phyloP scores from a whole-genome alignment of 148 eudicot species.

The Rhododendron mucronatum region DNA sequence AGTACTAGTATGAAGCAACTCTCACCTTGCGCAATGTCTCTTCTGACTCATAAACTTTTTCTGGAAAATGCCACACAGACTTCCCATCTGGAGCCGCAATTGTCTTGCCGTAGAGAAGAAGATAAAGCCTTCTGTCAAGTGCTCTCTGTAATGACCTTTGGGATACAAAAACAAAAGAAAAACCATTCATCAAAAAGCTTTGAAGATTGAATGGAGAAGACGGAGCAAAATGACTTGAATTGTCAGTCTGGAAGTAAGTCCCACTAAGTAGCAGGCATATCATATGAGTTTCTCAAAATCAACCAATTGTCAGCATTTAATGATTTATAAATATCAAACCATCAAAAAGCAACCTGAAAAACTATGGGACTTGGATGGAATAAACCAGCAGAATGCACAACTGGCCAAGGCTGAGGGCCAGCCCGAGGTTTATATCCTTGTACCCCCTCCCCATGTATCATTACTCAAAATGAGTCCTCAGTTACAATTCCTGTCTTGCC shows the following conservation, averaged over 20 bases:
- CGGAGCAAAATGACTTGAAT: not conserved
- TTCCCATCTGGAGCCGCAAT: conserved; percentile 47
- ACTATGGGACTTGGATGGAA: not conserved
- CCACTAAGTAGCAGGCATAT: not conserved
- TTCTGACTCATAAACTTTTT: conserved; percentile 76
- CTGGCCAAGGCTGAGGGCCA: not conserved
- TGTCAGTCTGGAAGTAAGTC: not conserved
- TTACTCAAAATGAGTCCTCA: not conserved
- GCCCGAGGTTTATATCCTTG: not conserved
- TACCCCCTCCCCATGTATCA: not conserved
- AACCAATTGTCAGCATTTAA: not conserved
- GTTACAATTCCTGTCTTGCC: not conserved
- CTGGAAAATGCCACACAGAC: conserved; percentile 94
- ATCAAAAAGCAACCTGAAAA: not conserved
- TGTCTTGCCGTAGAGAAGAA: conserved; percentile 61
- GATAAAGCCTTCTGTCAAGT: conserved; percentile 89
- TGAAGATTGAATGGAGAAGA: not conserved
- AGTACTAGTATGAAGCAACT: not conserved
- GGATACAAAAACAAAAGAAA: not conserved
- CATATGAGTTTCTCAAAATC: not conserved
- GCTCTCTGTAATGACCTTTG: conserved; percentile 89
- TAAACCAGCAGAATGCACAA: not conserved
- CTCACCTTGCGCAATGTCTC: conserved; percentile 87
- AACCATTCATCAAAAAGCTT: not conserved
- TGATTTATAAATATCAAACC: not conserved